Evolutionary conservation across 495 filamentous ascomycete species (phyloP).

Genomic region (Penicillium maclennaniae): DNA sequence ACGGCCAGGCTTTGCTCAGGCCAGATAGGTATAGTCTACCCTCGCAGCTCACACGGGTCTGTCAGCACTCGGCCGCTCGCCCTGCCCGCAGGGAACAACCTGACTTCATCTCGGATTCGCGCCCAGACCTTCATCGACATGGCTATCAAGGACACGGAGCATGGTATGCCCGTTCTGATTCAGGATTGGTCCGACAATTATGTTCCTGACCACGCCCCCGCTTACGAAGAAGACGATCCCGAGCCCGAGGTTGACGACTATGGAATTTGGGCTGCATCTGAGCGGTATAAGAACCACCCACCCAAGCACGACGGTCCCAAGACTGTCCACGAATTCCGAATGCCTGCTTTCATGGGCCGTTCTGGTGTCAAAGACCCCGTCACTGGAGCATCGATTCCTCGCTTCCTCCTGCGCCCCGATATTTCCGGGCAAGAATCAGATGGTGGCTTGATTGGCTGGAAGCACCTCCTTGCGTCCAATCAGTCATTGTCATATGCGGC

Average conservation of each 20-base stretch:
- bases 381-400: conserved; percentile 36
- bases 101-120: conserved; percentile 46
- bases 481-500: conserved; percentile 41
- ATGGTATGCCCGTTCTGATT: conserved; percentile 39
- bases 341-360: conserved; percentile 46
- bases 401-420: conserved; percentile 45
- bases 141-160: conserved; percentile 43
- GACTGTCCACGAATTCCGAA: conserved; percentile 39
- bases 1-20: conserved; percentile 44
- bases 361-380: conserved; percentile 27
- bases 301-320: conserved; percentile 32
- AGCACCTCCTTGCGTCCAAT: conserved; percentile 41
- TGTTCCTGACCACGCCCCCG: conserved; percentile 37
- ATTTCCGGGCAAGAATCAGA: conserved; percentile 41
- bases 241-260: conserved; percentile 39
- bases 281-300: conserved; percentile 25
- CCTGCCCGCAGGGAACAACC: conserved; percentile 42
- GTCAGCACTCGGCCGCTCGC: conserved; percentile 41
- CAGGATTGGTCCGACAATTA: conserved; percentile 44
- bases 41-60: conserved; percentile 46
- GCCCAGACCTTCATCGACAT: conserved; percentile 50
- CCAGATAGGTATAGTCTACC: conserved; percentile 48
- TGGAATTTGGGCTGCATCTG: conserved; percentile 29
- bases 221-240: conserved; percentile 35
- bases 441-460: conserved; percentile 45